Base-by-base conservation (phyloP, 192 early-diverging fungal genomes). In the Backusella mclennaniae region DNA sequence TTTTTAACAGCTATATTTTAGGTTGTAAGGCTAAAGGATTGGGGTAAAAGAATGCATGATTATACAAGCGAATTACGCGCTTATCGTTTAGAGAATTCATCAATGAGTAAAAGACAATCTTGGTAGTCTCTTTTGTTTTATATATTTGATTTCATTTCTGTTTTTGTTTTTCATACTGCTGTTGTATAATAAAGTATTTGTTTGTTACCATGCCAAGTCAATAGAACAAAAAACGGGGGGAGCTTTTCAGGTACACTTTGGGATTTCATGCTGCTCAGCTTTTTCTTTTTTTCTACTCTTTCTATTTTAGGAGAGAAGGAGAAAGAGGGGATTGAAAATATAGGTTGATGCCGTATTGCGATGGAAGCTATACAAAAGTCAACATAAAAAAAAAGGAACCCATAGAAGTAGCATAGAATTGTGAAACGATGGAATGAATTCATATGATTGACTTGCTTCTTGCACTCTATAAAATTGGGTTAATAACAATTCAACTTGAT, bases 11-110 rank as follows among this genome's bases (percentile, higher is more conserved):
- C 6, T 63, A 38, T 49, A 15, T 17, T 29, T 66, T 79, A 89
- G 88, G 90, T 93, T 15, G 85, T 93, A 31, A 87, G 90, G 53
- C 79, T 93, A 67, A 88, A 90, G n/a, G 88, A 85, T 17, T 93
- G 92, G 92, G 92, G 90, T 19, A 69, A 81, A 33, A 49, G 84
- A 66, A 89, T 93, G 86, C 83, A 83, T 42, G 92, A 93, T 78
- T 77, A 88, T 70, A 92, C 92, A n/a, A 85, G 84, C 11, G 90
- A 90, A 33, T 78, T 90, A 42, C 86, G 92, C 14, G 77, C 85
- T 63, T 85, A 87, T 72, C 82, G 89, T 33, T 83, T 90, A 44
- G 90, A 89, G 36, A 90, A 85, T 69, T 75, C 76, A 6, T 39
- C 44, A 31, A 83, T 83, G 82, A 79, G 72, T 15, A 77, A 66